Evolutionary conservation across 306 rosid species (phyloP).

Genomic region (Acmispon strigosus): DNA sequence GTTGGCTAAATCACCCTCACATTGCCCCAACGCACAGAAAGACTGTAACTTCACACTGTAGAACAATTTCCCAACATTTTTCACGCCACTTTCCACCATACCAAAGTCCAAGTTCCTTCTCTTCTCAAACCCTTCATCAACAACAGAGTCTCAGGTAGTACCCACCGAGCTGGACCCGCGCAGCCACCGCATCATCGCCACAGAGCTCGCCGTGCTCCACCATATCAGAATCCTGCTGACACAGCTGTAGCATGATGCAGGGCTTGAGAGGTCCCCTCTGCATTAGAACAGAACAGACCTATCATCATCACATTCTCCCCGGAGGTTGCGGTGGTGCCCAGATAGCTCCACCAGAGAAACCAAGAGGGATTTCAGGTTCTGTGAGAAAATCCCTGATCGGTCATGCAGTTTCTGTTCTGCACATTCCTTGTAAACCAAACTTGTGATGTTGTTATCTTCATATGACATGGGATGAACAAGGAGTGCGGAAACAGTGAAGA

Average conservation of each 20-base stretch:
- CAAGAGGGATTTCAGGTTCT: constrained; percentile 55
- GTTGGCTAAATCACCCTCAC: constrained; percentile 57
- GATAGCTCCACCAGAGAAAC: constrained; percentile 43
- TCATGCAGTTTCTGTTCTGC: constrained; percentile 50
- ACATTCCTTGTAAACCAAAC: constrained; percentile 62
- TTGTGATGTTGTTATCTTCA: constrained; percentile 26
- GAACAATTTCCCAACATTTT: constrained; percentile 42
- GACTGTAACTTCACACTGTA: constrained; percentile 54
- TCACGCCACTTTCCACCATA: constrained; percentile 45
- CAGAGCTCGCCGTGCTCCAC: constrained; percentile 29
- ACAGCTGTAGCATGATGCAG: constrained; percentile 43
- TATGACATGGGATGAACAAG: constrained; percentile 7
- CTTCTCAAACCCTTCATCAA: constrained; percentile 43
- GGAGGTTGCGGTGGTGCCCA: constrained; percentile 31
- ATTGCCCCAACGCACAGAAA: constrained; percentile 65
- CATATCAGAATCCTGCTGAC: constrained; percentile 40
- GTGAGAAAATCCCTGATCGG: constrained; percentile 37
- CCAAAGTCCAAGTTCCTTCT: constrained; percentile 50
- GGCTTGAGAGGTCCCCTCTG: constrained; percentile 62
- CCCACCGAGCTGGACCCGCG: constrained; percentile 56
- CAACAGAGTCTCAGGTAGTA: constrained; percentile 45
- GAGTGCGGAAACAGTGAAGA: background rate
- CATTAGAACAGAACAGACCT: constrained; percentile 67
- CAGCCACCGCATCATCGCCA: constrained; percentile 36
- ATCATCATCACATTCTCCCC: constrained; percentile 41